Evolutionary conservation across 306 rosid species (phyloP).

Genomic region (Dalbergia cultrata): DNA sequence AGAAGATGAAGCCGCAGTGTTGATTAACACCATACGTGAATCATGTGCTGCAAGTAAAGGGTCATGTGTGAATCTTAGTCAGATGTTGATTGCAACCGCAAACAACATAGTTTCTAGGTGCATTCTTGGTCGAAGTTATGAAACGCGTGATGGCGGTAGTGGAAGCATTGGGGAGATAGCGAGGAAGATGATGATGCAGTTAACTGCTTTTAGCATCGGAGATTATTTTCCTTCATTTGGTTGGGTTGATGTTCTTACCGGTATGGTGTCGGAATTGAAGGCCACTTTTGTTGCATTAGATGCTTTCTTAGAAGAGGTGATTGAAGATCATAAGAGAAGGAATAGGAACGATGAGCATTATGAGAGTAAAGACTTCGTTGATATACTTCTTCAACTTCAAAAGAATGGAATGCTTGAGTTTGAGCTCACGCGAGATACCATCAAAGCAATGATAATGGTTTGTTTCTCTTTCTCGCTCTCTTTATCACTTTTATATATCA

Average conservation of each 20-base stretch:
- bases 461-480: background rate
- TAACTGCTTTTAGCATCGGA: background rate
- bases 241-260: constrained; percentile 35
- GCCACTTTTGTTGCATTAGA: background rate
- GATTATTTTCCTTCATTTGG: background rate
- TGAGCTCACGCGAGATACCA: background rate
- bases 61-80: constrained; percentile 26
- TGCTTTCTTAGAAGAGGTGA: background rate
- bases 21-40: constrained; percentile 12
- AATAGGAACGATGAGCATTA: background rate
- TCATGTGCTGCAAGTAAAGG: background rate
- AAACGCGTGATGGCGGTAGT: background rate
- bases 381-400: constrained; percentile 28
- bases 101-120: constrained; percentile 44
- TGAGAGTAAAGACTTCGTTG: constrained; percentile 29
- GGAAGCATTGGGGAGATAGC: background rate
- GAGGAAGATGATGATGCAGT: background rate
- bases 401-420: background rate
- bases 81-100: constrained; percentile 41
- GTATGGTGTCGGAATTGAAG: background rate
- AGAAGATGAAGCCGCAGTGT: constrained; percentile 32
- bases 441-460: constrained; percentile 16
- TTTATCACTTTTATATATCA: background rate
- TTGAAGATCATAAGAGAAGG: background rate
- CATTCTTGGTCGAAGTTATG: constrained; percentile 43